Evolutionary conservation across 2,329 filamentous ascomycete genomes (phyloP).

Genomic region (Penicillium sp.): DNA sequence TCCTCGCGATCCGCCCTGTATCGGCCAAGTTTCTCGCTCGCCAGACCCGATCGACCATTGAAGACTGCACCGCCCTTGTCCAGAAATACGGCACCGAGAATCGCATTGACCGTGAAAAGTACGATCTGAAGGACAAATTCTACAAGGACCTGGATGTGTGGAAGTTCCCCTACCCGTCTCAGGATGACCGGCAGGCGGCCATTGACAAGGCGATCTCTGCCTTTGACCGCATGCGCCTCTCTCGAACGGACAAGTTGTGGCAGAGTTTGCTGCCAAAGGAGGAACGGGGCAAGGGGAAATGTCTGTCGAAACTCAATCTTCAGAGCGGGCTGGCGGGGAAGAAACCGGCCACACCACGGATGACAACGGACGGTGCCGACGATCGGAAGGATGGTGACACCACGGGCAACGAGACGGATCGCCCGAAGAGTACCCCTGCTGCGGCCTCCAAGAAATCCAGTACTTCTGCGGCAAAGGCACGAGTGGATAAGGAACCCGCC

Average conservation of each 20-base stretch:
- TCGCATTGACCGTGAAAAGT: constrained; percentile 53
- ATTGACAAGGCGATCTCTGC: constrained; percentile 66
- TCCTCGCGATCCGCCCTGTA: constrained; percentile 58
- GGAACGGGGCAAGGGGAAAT: constrained; percentile 65
- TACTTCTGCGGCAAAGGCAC: constrained; percentile 39
- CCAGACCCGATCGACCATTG: constrained; percentile 53
- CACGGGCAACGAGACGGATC: constrained; percentile 45
- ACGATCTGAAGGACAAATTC: constrained; percentile 59
- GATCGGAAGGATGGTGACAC: constrained; percentile 42
- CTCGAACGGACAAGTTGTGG: constrained; percentile 64
- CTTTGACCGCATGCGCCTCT: constrained; percentile 64
- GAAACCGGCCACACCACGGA: constrained; percentile 43
- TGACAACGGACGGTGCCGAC: constrained; percentile 43
- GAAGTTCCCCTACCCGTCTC: constrained; percentile 61
- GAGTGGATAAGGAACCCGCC: constrained; percentile 46
- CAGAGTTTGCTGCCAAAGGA: constrained; percentile 63
- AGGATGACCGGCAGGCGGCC: constrained; percentile 61
- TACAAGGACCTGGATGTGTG: constrained; percentile 66
- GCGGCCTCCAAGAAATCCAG: constrained; percentile 35
- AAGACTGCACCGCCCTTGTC: constrained; percentile 53
- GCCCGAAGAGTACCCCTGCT: constrained; percentile 25
- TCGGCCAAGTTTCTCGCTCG: constrained; percentile 52
- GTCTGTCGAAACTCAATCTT: constrained; percentile 62
- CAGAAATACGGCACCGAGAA: constrained; percentile 58
- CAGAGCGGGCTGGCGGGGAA: constrained; percentile 43